These are phyloP conservation scores for Cylindrotheca closterium DNA, from an alignment of 108 stramenopile genomes.

Conservation along the genomic window DNA sequence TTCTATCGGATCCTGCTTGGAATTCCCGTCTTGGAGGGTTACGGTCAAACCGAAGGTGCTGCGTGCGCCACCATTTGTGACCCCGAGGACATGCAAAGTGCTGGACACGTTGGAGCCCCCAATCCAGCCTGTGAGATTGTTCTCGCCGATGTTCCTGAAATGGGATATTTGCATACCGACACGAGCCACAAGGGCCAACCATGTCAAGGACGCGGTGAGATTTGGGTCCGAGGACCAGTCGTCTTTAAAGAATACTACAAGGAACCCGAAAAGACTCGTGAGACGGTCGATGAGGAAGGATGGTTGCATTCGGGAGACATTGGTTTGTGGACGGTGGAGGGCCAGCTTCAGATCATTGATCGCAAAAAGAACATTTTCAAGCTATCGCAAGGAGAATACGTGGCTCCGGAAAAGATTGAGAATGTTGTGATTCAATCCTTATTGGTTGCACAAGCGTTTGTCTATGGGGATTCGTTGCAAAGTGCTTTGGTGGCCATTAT, in stretches of 20 bases:
- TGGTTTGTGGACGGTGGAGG: slow-evolving; percentile 92
- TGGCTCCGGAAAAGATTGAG: slow-evolving; percentile 97
- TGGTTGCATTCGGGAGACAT: slow-evolving; percentile 98
- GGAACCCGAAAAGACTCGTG: slow-evolving; percentile 89
- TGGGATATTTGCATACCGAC: slow-evolving; percentile 92
- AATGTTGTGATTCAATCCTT: slow-evolving; percentile 81
- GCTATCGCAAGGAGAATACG: slow-evolving; percentile 92
- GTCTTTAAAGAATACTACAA: slow-evolving; percentile 98
- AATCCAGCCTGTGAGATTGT: slow-evolving; percentile 79
- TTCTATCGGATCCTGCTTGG: slow-evolving; percentile 92
- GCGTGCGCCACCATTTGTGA: slow-evolving; percentile 70
- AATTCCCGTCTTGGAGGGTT: slow-evolving; percentile 93
- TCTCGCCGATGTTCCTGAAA: slow-evolving; percentile 91
- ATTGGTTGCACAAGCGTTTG: slow-evolving; percentile 88
- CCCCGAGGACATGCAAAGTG: slow-evolving; percentile 72
- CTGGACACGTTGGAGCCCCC: slow-evolving; percentile 95
- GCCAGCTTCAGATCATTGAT: slow-evolving; percentile 94
- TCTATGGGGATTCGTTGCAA: slow-evolving; percentile 93
- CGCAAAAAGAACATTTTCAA: slow-evolving; percentile 99
- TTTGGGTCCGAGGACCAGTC: slow-evolving; percentile 93
- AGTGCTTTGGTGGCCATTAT: slow-evolving; percentile 87
- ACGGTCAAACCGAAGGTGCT: slow-evolving; percentile 95
- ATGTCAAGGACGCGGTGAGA: slow-evolving; percentile 91
- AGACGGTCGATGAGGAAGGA: slow-evolving; percentile 90
- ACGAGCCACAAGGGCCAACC: slow-evolving; percentile 73